A percentile compares a stretch with the other conserved stretches of the same genome.
These are phyloP conservation scores for Helianthus annuus DNA, from an alignment of 129 eudicot species.

Conservation along the genomic window DNA sequence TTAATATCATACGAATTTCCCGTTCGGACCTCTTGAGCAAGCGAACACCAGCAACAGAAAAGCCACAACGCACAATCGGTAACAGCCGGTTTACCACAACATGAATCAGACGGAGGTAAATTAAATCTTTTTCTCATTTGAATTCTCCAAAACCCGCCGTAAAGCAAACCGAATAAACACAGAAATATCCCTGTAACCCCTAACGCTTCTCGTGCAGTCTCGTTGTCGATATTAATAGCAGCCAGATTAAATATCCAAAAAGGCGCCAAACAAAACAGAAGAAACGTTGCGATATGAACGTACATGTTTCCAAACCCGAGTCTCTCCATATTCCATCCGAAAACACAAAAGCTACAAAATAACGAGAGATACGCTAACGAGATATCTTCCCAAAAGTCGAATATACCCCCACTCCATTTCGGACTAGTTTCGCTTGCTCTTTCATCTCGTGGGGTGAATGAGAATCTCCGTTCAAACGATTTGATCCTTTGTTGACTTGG, in stretches of 20 bases:
- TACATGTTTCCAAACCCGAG: slow-evolving; percentile 98
- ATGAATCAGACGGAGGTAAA: slow-evolving; percentile 61
- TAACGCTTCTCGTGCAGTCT: slow-evolving; percentile 62
- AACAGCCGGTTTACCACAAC: slow-evolving; percentile 72
- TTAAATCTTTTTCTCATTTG: slow-evolving; percentile 93
- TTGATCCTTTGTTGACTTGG: slow-evolving; percentile 38
- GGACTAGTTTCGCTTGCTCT: slow-evolving; percentile 49
- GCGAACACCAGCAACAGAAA: slow-evolving; percentile 95
- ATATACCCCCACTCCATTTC: slow-evolving; percentile 81
- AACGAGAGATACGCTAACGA: slow-evolving; percentile 85
- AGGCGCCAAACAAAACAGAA: slow-evolving; percentile 86
- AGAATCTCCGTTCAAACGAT: slow-evolving; percentile 65
- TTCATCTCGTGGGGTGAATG: slow-evolving; percentile 66
- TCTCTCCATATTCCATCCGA: slow-evolving; percentile 98
- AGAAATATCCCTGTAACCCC: slow-evolving; percentile 80
- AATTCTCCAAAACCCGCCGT: slow-evolving; percentile 99
- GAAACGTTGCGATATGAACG: slow-evolving; percentile 89
- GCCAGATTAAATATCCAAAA: slow-evolving; percentile 90
- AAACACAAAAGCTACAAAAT: slow-evolving; percentile 87
- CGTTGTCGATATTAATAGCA: slow-evolving; percentile 78
- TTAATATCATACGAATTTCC: slow-evolving; percentile 76
- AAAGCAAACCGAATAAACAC: slow-evolving; percentile 81
- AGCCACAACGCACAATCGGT: slow-evolving; percentile 89
- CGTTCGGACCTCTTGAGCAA: slow-evolving; percentile 96
- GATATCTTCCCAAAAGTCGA: slow-evolving; percentile 92